phyloP scores from a whole-genome alignment of 192 early-diverging fungal genomes.

The Podila clonocystis region DNA sequence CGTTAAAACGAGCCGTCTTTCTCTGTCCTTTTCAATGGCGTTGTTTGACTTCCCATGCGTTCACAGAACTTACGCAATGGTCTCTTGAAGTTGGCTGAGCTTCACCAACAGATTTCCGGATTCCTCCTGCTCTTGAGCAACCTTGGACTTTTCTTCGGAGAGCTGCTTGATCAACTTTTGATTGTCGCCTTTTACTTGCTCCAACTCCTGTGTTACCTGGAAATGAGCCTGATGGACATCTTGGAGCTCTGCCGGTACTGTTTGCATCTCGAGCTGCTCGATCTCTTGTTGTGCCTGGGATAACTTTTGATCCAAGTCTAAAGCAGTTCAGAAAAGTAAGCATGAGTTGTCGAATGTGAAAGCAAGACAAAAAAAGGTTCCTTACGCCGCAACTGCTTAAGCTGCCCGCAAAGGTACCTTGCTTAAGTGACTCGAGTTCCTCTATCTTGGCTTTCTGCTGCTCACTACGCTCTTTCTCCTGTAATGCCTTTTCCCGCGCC shows the following conservation, averaged over 20 bases:
- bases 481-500: neutral
- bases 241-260: conserved; percentile 32
- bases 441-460: conserved; percentile 12
- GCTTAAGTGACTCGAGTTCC: conserved; percentile 8
- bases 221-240: conserved; percentile 42
- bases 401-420: conserved; percentile 8
- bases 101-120: conserved; percentile 37
- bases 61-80: conserved; percentile 23
- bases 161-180: conserved; percentile 14
- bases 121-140: conserved; percentile 39
- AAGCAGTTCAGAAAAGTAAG: neutral
- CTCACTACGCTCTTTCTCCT: neutral
- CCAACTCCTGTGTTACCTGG: conserved; percentile 41
- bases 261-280: conserved; percentile 42
- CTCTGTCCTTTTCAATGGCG: too few relatives aligned
- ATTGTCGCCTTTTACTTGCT: conserved; percentile 12
- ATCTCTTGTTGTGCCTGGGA: conserved; percentile 30
- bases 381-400: too few relatives aligned
- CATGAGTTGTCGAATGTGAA: neutral
- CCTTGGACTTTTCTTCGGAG: conserved; percentile 28
- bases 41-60: neutral
- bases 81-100: conserved; percentile 46
- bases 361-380: neutral
- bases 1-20: neutral
- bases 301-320: conserved; percentile 33